Evolutionary conservation across 768 basidiomycete genomes (phyloP).

Genomic region (Lentinula guzmanii): DNA sequence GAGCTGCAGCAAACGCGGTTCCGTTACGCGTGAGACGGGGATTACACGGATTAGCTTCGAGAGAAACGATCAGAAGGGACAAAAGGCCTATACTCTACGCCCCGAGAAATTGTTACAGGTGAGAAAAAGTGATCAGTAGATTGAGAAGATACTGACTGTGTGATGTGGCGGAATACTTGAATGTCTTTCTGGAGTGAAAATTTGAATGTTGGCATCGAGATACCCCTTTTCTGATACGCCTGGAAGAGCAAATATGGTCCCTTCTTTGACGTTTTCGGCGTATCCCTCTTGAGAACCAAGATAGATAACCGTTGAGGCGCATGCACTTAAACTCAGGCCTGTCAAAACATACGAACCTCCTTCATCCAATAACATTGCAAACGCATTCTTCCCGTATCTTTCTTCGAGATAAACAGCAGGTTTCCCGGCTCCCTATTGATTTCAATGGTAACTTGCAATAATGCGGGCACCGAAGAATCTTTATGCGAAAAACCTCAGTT

Average conservation of each 20-base stretch:
- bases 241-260: conserved; percentile 34
- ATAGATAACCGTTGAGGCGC: background rate
- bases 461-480: background rate
- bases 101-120: background rate
- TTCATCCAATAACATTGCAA: conserved; percentile 63
- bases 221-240: conserved; percentile 50
- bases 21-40: conserved; percentile 29
- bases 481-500: conserved; percentile 20
- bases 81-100: conserved; percentile 52
- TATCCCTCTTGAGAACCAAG: conserved; percentile 9
- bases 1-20: conserved; percentile 29
- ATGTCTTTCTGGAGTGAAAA: conserved; percentile 53
- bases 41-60: conserved; percentile 39
- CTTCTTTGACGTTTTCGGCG: conserved; percentile 15
- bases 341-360: conserved; percentile 22
- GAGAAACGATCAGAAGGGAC: conserved; percentile 38
- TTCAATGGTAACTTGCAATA: background rate
- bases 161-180: conserved; percentile 61
- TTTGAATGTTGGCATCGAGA: conserved; percentile 35
- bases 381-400: conserved; percentile 48
- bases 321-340: background rate
- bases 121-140: background rate
- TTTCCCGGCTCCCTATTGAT: conserved; percentile 31
- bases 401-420: conserved; percentile 30
- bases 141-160: conserved; percentile 30